A percentile compares a stretch with the other conserved stretches of the same genome.
Conservation (phyloP, 768 basidiomycete genomes). For the Neoboletus subvelutipes region DNA sequence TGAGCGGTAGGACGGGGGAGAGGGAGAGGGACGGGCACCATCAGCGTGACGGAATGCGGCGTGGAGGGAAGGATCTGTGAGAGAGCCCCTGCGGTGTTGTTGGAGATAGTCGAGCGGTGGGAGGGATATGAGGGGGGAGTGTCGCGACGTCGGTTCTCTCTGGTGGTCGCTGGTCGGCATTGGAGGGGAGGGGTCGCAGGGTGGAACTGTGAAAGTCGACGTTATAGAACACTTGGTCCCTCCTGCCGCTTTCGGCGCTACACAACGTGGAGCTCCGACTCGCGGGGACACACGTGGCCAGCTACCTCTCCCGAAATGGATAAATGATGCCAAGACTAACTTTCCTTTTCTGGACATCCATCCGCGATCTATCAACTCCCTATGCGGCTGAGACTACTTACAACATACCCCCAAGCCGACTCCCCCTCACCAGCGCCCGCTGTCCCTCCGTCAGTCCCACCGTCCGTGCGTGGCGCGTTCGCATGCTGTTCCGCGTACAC, state of each 20-base stretch:
- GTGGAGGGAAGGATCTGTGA: conserved; percentile 80
- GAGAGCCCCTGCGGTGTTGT: conserved; percentile 78
- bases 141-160: conserved; percentile 38
- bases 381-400: too few species aligned
- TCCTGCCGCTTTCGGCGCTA: conserved; percentile 24
- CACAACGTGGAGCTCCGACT: conserved; percentile 30
- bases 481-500: conserved; percentile 58
- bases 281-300: conserved; percentile 32
- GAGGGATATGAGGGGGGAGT: conserved; percentile 58
- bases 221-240: conserved; percentile 31
- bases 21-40: conserved; percentile 17
- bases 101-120: conserved; percentile 78
- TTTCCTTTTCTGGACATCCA: too few species aligned
- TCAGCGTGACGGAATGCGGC: conserved; percentile 36
- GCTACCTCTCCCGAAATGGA: conserved; percentile 16
- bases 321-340: conserved; percentile 22
- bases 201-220: conserved; percentile 28
- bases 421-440: conserved; percentile 34
- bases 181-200: background rate
- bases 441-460: conserved; percentile 40
- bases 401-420: conserved; percentile 11
- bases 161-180: conserved; percentile 24
- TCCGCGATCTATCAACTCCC: background rate
- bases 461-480: conserved; percentile 42
- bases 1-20: conserved; percentile 11